phyloP scores from a whole-genome alignment of 176 grass and related monocot species.

The Raddia distichophylla region DNA sequence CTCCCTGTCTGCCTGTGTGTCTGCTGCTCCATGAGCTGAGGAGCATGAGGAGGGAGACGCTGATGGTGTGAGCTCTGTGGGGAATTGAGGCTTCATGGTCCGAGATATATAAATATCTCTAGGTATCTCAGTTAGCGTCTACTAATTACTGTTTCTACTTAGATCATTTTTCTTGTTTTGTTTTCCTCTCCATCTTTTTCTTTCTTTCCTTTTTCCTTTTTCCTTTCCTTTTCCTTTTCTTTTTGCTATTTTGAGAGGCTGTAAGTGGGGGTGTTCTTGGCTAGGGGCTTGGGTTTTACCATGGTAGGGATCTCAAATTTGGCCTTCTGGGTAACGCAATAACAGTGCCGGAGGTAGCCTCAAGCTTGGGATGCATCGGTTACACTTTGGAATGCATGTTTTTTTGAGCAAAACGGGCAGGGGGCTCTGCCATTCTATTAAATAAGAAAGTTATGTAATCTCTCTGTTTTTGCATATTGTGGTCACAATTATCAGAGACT shows the following conservation, averaged over 20 bases:
- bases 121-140: constrained; percentile 49
- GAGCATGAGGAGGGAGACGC: constrained; percentile 42
- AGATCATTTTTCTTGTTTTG: background rate
- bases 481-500: background rate
- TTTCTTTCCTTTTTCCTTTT: background rate
- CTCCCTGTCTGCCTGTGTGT: background rate
- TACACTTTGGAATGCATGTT: constrained; percentile 35
- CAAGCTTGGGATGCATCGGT: constrained; percentile 39
- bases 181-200: too few species aligned
- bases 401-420: too few species aligned
- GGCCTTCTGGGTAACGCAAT: constrained; percentile 31
- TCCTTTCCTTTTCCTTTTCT: background rate
- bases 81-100: constrained; percentile 86
- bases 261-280: constrained; percentile 39
- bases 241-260: constrained; percentile 34
- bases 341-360: constrained; percentile 38
- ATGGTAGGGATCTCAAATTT: constrained; percentile 9
- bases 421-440: too few species aligned
- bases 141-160: constrained; percentile 28
- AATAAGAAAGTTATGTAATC: background rate
- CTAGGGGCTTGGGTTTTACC: constrained; percentile 4
- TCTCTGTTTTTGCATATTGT: constrained; percentile 12
- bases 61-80: constrained; percentile 54
- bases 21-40: constrained; percentile 29
- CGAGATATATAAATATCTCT: constrained; percentile 62